These are phyloP conservation scores for Mycena alexandri DNA, from an alignment of 768 basidiomycete genomes.

Conservation along the genomic window DNA sequence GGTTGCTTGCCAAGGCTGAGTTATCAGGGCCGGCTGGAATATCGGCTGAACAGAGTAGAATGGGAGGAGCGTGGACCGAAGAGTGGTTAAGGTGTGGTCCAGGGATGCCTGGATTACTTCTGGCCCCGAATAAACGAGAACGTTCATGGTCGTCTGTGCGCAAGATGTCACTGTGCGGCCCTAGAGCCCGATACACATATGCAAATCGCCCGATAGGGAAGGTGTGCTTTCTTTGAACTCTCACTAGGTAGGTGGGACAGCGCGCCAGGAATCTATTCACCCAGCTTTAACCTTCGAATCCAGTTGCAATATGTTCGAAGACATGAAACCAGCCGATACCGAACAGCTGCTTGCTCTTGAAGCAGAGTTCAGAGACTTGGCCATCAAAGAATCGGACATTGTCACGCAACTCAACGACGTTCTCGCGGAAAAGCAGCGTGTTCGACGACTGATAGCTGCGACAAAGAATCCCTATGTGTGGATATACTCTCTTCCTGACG, in stretches of 20 bases:
- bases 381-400: conserved; percentile 13
- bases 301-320: conserved; percentile 7
- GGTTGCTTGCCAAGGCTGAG: conserved; percentile 80
- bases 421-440: conserved; percentile 13
- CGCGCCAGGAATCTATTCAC: too few species aligned
- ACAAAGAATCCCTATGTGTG: conserved; percentile 19
- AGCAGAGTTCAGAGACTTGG: conserved; percentile 21
- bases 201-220: too few species aligned
- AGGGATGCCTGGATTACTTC: conserved; percentile 65
- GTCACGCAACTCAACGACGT: conserved; percentile 13
- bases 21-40: conserved; percentile 64
- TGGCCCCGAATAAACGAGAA: conserved; percentile 79
- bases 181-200: too few species aligned
- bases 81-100: conserved; percentile 56
- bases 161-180: too few species aligned
- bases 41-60: conserved; percentile 85
- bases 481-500: conserved; percentile 25
- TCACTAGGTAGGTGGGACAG: too few species aligned
- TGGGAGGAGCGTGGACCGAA: conserved; percentile 72
- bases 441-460: conserved; percentile 23
- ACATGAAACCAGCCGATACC: conserved; percentile 17
- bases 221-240: too few species aligned
- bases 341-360: conserved; percentile 14
- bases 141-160: conserved; percentile 65
- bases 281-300: neutral